A percentile compares a stretch with the other conserved stretches of the same genome.
phyloP scores from a whole-genome alignment of 2,329 filamentous ascomycete species.

The Calonectria pauciramosa region DNA sequence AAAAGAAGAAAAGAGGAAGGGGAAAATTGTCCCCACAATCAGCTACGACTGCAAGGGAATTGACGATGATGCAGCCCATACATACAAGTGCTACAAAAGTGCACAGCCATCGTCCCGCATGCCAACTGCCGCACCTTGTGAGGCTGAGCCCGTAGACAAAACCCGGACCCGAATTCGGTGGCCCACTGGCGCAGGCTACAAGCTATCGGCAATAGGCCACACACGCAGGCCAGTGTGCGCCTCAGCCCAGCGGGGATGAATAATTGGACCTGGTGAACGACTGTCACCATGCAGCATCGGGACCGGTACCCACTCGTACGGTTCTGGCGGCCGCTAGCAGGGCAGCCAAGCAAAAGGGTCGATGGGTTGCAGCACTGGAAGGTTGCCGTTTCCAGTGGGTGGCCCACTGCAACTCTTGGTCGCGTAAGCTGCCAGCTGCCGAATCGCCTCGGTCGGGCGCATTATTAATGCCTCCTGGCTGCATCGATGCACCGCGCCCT shows the following conservation, averaged over 20 bases:
- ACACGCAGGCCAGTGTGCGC: background rate
- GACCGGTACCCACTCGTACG: background rate
- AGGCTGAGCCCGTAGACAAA: constrained; percentile 12
- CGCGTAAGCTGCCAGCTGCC: background rate
- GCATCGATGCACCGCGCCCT: background rate
- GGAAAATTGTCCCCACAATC: background rate
- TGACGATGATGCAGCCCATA: background rate
- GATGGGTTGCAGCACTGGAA: background rate
- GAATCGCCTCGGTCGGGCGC: background rate
- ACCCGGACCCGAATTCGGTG: background rate
- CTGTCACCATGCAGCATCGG: background rate
- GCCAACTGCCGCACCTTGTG: constrained; percentile 8
- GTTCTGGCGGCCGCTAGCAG: background rate
- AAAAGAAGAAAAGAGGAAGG: background rate
- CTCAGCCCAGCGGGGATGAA: background rate
- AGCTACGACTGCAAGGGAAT: background rate
- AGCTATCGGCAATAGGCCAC: too few species aligned
- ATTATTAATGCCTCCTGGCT: constrained; percentile 4
- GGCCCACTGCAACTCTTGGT: background rate
- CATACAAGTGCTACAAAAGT: background rate
- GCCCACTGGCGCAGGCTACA: background rate
- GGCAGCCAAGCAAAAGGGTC: background rate
- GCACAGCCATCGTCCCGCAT: constrained; percentile 6
- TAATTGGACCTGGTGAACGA: background rate
- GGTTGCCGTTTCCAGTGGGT: background rate